Conservation (phyloP, 331 rosid genomes). For the Quercus tomentella region DNA sequence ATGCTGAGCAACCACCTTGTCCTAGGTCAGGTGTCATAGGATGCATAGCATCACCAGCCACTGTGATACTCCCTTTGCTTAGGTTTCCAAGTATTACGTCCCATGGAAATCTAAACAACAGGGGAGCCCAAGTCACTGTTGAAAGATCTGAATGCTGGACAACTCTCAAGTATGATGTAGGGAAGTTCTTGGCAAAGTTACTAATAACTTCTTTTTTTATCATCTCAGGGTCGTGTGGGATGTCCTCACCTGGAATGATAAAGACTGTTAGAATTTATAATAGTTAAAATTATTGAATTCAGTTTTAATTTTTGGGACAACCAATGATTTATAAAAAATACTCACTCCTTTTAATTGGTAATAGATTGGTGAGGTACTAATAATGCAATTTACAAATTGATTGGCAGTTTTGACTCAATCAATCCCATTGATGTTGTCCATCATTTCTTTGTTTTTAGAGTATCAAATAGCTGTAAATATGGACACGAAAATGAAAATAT, state of each 20-base stretch:
- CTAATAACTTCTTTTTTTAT: slow-evolving; percentile 11
- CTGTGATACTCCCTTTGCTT: slow-evolving; percentile 10
- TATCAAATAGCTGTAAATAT: too few species aligned
- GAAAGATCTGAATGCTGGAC: slow-evolving; percentile 15
- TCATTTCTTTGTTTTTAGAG: too few species aligned
- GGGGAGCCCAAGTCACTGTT: slow-evolving; percentile 9
- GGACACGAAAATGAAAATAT: too few species aligned
- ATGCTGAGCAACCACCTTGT: slow-evolving; percentile 6
- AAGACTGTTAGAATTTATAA: too few species aligned
- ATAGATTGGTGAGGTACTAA: too few species aligned
- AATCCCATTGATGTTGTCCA: too few species aligned
- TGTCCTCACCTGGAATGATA: background rate
- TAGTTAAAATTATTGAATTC: too few species aligned
- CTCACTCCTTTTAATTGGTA: too few species aligned
- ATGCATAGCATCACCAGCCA: slow-evolving; percentile 30
- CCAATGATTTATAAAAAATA: too few species aligned
- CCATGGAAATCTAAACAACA: slow-evolving; percentile 17
- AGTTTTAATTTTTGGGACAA: too few species aligned
- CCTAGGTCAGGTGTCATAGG: slow-evolving; percentile 29
- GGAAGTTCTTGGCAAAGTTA: slow-evolving; percentile 13
- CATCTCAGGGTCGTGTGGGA: background rate
- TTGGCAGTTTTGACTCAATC: too few species aligned
- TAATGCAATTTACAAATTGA: too few species aligned
- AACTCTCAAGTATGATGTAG: background rate
- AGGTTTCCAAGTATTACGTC: slow-evolving; percentile 2